Evolutionary conservation across 345 rosid species (phyloP), one percentile per base, ranked within the genome.

Genomic region (Microcos paniculata): DNA sequence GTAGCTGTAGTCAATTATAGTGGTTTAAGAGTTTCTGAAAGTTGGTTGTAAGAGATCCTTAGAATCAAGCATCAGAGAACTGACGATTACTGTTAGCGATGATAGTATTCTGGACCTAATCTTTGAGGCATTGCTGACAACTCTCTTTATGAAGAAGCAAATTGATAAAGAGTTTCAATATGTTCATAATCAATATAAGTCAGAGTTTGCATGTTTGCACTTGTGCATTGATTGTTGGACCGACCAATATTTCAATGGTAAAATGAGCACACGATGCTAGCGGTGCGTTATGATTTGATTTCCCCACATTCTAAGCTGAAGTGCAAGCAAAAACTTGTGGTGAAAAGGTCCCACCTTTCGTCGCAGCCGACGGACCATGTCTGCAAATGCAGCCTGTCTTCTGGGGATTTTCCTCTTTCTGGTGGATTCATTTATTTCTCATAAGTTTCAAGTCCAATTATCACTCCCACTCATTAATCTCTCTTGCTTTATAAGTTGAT

Each of bases 101-200:
- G 56, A 67, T 67, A n/a, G n/a, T n/a, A 24, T 24, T 24, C 2
- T 23, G 68, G 43, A 38, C 68, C 45, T 18, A 12, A 35, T 35
- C 45, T 62, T 35, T 35, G 70, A 46, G 30, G 21, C 12, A 46
- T 45, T 68, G 33, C 40, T 28, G 71, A 28, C 56, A 26, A 16
- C 56, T 45, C 40, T 46, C 71, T 67, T 46, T 46, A 64, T 64
- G 51, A 65, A 42, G 31, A 65, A 65, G n/a, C 16, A 65, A 57
- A 5, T 57, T 24, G 33, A 26, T 24, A 24, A 35, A 24, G 33
- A 57, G 62, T 3, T 57, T 57, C 13, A 57, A 57, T 26, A 10
- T 23, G 28, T 55, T 55, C n/a, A 55, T 55, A 23, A 66, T 66
- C 71, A 14, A 24, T 66, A 38, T 16, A 26, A 46, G 40, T 16